Conservation (phyloP, 2,329 filamentous ascomycete genomes). For the Penicillium sp. region DNA sequence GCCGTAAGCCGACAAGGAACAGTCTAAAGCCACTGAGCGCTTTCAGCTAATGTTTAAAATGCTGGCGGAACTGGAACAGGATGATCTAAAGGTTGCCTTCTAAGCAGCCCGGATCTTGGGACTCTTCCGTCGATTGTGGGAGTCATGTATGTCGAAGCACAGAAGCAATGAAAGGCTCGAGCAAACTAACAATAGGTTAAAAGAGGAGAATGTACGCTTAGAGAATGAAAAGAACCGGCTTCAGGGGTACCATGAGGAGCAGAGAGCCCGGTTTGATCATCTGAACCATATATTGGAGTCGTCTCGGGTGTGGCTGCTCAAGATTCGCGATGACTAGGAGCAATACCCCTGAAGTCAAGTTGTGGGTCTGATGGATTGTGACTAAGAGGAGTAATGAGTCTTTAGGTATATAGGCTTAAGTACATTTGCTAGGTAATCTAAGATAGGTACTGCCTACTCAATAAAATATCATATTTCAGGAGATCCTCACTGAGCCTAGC, state of each 20-base stretch:
- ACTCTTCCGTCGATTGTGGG: slow-evolving; percentile 9
- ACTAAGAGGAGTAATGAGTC: background rate
- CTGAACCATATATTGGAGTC: background rate
- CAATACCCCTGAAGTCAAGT: background rate
- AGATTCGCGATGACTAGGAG: background rate
- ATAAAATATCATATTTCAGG: background rate
- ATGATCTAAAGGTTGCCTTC: slow-evolving; percentile 9
- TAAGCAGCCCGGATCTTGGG: slow-evolving; percentile 7
- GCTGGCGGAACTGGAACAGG: slow-evolving; percentile 1
- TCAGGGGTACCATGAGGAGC: background rate
- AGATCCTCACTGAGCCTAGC: background rate
- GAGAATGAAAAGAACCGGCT: background rate
- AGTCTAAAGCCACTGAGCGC: background rate
- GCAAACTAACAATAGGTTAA: background rate
- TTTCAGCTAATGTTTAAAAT: background rate
- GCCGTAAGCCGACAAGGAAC: background rate
- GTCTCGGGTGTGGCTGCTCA: background rate
- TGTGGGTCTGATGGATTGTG: background rate
- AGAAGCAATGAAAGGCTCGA: background rate
- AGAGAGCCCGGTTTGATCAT: background rate
- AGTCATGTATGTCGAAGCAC: slow-evolving; percentile 8
- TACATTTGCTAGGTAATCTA: background rate
- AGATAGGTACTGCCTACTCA: background rate
- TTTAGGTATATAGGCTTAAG: background rate
- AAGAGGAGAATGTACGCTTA: background rate